These are phyloP conservation scores for Nannizzia gypsea DNA, from an alignment of 2,329 filamentous ascomycete species.

Conservation along the genomic window DNA sequence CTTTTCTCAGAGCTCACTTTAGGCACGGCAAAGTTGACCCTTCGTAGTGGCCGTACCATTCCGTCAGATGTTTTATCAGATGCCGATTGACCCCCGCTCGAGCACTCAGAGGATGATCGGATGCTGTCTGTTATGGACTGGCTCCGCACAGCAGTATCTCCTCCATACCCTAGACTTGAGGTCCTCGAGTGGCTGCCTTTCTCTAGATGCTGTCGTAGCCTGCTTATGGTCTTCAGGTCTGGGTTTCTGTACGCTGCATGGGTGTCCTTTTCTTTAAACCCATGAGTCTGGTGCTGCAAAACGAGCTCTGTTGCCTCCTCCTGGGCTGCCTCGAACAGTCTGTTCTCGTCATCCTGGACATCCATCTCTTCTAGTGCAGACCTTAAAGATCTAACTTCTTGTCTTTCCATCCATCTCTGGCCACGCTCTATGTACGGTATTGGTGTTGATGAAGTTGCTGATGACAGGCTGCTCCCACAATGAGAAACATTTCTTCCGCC, in stretches of 20 bases:
- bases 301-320: slow-evolving; percentile 54
- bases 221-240: slow-evolving; percentile 19
- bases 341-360: slow-evolving; percentile 41
- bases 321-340: slow-evolving; percentile 46
- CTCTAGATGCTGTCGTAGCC: slow-evolving; percentile 34
- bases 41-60: slow-evolving; percentile 25
- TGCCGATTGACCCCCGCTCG: slow-evolving; percentile 12
- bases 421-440: slow-evolving; percentile 43
- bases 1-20: slow-evolving; percentile 18
- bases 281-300: slow-evolving; percentile 49
- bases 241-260: slow-evolving; percentile 37
- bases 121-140: neutral
- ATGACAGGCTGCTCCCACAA: slow-evolving; percentile 11
- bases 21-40: slow-evolving; percentile 31
- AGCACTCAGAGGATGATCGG: slow-evolving; percentile 14
- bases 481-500: slow-evolving; percentile 28
- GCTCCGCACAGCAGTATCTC: slow-evolving; percentile 4
- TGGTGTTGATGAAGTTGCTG: slow-evolving; percentile 20
- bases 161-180: slow-evolving; percentile 21
- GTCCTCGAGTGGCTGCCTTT: slow-evolving; percentile 36
- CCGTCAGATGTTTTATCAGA: slow-evolving; percentile 11
- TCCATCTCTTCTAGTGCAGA: slow-evolving; percentile 49
- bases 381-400: slow-evolving; percentile 46
- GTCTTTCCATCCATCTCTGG: slow-evolving; percentile 45
- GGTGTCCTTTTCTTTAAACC: slow-evolving; percentile 38